phyloP scores from a whole-genome alignment of 2,329 filamentous ascomycete genomes.

The Fusarium ambrosium region DNA sequence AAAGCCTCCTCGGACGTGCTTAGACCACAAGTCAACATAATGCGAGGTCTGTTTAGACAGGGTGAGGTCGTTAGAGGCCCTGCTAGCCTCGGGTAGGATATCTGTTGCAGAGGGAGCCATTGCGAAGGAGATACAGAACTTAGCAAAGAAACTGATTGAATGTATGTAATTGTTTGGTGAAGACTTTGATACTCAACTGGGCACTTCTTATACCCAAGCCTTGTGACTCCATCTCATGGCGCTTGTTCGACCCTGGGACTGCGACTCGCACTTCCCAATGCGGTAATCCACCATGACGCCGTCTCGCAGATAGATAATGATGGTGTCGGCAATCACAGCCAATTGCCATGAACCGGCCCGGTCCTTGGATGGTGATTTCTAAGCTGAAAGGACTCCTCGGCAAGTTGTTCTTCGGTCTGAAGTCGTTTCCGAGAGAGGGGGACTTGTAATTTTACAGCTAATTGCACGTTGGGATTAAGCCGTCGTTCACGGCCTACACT shows the following conservation, averaged over 20 bases:
- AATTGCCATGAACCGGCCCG: neutral
- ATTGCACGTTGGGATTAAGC: neutral
- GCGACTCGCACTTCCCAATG: constrained; percentile 23
- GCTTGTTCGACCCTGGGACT: neutral
- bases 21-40: constrained; percentile 3
- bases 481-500: neutral
- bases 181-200: neutral
- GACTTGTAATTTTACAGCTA: neutral
- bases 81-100: neutral
- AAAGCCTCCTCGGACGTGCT: constrained; percentile 17
- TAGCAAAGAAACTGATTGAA: neutral
- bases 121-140: neutral
- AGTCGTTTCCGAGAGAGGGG: neutral
- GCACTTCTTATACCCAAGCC: neutral
- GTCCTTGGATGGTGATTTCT: neutral
- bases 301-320: neutral
- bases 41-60: constrained; percentile 2
- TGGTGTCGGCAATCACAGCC: neutral
- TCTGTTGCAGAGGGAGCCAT: constrained; percentile 20
- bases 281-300: neutral
- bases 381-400: neutral
- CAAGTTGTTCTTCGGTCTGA: neutral
- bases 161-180: neutral
- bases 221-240: neutral
- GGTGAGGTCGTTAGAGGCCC: neutral